Conservation (phyloP, 257 asterid genomes). For the Buddleja alternifolia region DNA sequence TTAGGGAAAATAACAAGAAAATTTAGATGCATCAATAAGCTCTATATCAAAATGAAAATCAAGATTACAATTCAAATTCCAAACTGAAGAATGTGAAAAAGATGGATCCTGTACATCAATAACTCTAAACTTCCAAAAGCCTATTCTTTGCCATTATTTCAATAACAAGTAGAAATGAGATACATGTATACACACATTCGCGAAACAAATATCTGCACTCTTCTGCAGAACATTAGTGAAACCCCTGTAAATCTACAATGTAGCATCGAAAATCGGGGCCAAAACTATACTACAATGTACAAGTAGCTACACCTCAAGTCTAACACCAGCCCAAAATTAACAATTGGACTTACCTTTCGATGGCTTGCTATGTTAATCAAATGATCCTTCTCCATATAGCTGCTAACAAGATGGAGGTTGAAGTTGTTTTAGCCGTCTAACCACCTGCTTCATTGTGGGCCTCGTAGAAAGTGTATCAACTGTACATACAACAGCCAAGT, state of each 20-base stretch:
- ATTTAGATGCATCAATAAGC: too few relatives aligned
- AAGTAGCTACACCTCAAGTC: conserved; percentile 44
- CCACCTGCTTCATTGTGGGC: conserved; percentile 94
- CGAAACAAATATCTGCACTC: conserved; percentile 55
- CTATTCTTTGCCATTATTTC: conserved; percentile 35
- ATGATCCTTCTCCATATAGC: conserved; percentile 3
- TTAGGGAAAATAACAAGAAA: too few relatives aligned
- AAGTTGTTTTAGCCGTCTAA: conserved; percentile 80
- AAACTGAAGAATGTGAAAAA: too few relatives aligned
- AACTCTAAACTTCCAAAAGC: neutral
- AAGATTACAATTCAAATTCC: too few relatives aligned
- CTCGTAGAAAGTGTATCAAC: conserved; percentile 74
- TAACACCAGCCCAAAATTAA: conserved; percentile 28
- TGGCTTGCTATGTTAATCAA: conserved; percentile 31
- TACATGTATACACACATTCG: conserved; percentile 38
- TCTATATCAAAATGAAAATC: too few relatives aligned
- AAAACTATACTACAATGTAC: conserved; percentile 76
- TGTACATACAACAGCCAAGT: conserved; percentile 82
- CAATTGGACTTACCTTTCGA: conserved; percentile 36
- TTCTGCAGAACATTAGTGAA: conserved; percentile 53
- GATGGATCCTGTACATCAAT: too few relatives aligned
- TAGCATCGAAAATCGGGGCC: conserved; percentile 47
- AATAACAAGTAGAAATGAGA: conserved; percentile 42
- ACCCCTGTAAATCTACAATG: conserved; percentile 44
- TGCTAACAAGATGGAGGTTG: conserved; percentile 82